Evolutionary conservation across 1,284 basidiomycete genomes (phyloP), one percentile per base, ranked within the genome.

Genomic region (Irpex sp.): DNA sequence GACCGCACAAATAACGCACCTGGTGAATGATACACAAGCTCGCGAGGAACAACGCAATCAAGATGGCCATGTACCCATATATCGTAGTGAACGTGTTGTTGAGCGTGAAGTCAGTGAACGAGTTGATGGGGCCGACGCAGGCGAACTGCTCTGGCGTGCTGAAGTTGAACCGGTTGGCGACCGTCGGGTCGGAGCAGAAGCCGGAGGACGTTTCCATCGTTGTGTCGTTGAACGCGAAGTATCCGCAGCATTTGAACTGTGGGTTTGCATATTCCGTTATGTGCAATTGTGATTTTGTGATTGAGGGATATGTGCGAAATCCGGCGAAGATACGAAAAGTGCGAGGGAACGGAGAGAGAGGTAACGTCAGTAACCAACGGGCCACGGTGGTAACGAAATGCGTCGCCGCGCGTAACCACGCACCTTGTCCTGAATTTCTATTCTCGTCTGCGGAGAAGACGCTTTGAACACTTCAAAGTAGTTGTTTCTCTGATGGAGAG

Each of bases 1-100:
- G 15, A 36, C 38, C 5, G 38, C 11, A 21, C 4, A 17, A 21
- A 15, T 34, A 1, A 70, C 76, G 56, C 62, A 90, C 91, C 84
- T 85, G 88, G 72, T 91, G 92, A 73, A 96, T 93, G 59, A 95
- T 84, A 78, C 92, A 94, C 64, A 91, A 81, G 31, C 91, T 88
- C 6, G 89, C 85, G 59, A 96, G 78, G 75, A 94, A 85, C 67
- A 95, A 79, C 63, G 81, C 80, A 55, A 91, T 76, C 63, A 93
- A 79, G 68, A 94, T 82, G n/a, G 88, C 86, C 83, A 92, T 92
- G 76, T 87, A 94, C 51, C 92, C 93, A 74, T 93, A 95, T 38
- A 91, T 78, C 72, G 72, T 64, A 86, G 91, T 91, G 79, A 96
- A 96, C 58, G 89, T 81, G 68, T 91, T 84, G 73, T 94, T 91